Evolutionary conservation across 75 land plant species (phyloP).

Genomic region (Pinus taeda): DNA sequence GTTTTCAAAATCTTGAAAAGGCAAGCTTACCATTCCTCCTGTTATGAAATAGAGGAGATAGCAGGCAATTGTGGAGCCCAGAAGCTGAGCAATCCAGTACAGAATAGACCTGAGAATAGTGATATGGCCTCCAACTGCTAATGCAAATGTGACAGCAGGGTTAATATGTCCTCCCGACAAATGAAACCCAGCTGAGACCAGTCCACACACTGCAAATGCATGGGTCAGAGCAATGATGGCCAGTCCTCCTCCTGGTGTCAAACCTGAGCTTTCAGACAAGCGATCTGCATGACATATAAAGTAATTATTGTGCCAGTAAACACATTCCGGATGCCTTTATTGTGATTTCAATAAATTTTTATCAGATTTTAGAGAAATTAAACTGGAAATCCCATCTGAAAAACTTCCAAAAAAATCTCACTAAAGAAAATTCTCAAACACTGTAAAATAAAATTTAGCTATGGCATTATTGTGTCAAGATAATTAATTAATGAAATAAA

Average conservation of each 20-base stretch:
- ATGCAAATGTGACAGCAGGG: conserved; percentile 76
- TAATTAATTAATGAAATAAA: not conserved
- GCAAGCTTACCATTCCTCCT: conserved; percentile 23
- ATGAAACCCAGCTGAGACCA: conserved; percentile 19
- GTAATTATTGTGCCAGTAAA: not conserved
- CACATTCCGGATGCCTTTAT: too few species aligned
- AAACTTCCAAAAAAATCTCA: too few species aligned
- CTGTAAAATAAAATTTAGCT: too few species aligned
- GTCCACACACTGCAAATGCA: conserved; percentile 26
- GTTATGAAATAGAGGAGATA: conserved; percentile 51
- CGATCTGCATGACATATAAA: not conserved
- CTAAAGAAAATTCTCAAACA: too few species aligned
- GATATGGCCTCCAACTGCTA: conserved; percentile 71
- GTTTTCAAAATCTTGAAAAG: too few species aligned
- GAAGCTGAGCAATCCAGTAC: conserved; percentile 58
- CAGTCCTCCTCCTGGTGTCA: conserved; percentile 23
- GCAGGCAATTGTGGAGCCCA: conserved; percentile 58
- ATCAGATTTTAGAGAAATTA: too few species aligned
- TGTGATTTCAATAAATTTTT: too few species aligned
- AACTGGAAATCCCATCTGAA: too few species aligned
- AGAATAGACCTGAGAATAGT: conserved; percentile 49
- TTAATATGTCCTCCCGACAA: conserved; percentile 79
- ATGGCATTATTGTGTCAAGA: not conserved
- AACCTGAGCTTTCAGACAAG: not conserved
- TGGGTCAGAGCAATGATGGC: conserved; percentile 32